These are phyloP conservation scores for Candida sp. DNA, from an alignment of 1,139 yeast species.

Conservation along the genomic window DNA sequence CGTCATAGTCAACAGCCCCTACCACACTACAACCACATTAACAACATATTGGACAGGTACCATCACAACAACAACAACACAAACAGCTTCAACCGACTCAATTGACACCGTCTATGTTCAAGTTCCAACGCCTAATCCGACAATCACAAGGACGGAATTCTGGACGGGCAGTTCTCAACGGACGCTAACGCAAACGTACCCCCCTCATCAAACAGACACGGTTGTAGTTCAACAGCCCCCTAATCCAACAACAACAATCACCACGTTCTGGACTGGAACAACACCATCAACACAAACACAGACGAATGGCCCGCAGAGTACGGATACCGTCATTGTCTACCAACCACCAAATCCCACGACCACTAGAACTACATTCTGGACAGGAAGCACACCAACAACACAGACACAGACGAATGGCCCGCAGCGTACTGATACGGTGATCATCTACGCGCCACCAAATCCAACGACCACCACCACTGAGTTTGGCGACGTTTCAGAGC, in stretches of 20 bases:
- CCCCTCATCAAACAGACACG: conserved; percentile 17
- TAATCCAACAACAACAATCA: conserved; percentile 15
- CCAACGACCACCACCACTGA: too few species aligned
- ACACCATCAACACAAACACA: conserved; percentile 9
- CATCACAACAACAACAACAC: conserved; percentile 12
- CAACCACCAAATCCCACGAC: conserved; percentile 18
- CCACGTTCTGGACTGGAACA: conserved; percentile 3
- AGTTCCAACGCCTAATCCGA: conserved; percentile 17
- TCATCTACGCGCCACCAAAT: conserved; percentile 14
- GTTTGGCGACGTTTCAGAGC: too few species aligned
- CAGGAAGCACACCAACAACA: conserved; percentile 6
- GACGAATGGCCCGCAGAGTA: conserved; percentile 13
- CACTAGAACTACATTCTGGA: conserved; percentile 17
- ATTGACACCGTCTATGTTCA: conserved; percentile 21
- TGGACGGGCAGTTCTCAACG: conserved; percentile 1
- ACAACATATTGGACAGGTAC: conserved; percentile 14
- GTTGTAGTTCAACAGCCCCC: conserved; percentile 22
- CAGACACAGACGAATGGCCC: conserved; percentile 12
- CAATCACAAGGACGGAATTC: neutral
- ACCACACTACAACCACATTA: conserved; percentile 12
- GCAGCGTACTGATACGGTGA: neutral
- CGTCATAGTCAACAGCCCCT: conserved; percentile 21
- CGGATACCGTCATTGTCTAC: conserved; percentile 21
- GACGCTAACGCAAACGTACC: conserved; percentile 12
- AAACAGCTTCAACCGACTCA: conserved; percentile 15